phyloP scores from a whole-genome alignment of 345 rosid species.

The Schrenkiella parvula region DNA sequence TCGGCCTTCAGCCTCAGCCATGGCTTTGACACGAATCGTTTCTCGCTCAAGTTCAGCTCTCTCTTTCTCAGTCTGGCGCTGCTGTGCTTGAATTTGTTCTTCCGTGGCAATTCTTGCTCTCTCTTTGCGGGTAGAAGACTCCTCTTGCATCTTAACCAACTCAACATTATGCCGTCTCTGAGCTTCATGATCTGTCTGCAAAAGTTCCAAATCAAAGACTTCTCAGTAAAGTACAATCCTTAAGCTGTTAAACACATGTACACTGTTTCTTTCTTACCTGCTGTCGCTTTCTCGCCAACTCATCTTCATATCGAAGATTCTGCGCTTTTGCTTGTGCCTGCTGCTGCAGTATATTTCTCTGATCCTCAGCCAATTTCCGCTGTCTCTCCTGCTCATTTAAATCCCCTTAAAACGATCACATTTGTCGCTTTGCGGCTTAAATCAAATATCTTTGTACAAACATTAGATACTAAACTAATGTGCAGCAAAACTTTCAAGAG shows the following conservation, averaged over 20 bases:
- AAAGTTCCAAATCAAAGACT: constrained; percentile 11
- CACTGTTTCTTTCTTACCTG: constrained; percentile 45
- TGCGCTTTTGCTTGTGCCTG: constrained; percentile 86
- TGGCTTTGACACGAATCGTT: constrained; percentile 90
- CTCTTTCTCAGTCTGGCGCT: constrained; percentile 95
- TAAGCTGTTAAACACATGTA: neutral
- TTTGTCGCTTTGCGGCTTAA: neutral
- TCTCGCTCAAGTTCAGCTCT: constrained; percentile 93
- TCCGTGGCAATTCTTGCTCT: constrained; percentile 75
- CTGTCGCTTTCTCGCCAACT: constrained; percentile 77
- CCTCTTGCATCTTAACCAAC: constrained; percentile 90
- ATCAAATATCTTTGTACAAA: neutral
- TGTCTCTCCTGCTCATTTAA: constrained; percentile 76
- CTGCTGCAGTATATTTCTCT: constrained; percentile 73
- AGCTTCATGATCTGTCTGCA: constrained; percentile 89
- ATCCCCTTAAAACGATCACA: constrained; percentile 12
- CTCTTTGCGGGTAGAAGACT: constrained; percentile 73
- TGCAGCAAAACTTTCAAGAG: neutral
- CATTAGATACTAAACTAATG: neutral
- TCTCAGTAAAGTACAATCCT: neutral
- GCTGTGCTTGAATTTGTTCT: constrained; percentile 95
- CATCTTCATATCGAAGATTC: constrained; percentile 74
- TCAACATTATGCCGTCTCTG: constrained; percentile 85
- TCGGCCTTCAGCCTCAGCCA: constrained; percentile 97
- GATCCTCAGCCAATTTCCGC: constrained; percentile 76